These are phyloP conservation scores for Wallacemonas sp. DNA, from an alignment of 208 protist genomes.

Conservation along the genomic window DNA sequence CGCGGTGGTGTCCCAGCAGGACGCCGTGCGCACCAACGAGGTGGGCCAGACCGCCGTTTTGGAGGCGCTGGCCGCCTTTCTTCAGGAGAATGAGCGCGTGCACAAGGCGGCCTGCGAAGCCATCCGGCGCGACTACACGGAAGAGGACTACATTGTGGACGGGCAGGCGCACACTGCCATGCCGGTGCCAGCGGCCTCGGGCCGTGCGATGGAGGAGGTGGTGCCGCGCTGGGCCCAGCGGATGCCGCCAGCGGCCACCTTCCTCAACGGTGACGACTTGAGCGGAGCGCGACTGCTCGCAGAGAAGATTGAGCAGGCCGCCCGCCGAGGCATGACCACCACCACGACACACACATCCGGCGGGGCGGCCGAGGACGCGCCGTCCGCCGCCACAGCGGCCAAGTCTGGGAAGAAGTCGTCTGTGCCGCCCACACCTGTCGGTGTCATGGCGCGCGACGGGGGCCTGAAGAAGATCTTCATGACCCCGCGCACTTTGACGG, in stretches of 20 bases:
- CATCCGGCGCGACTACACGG: conserved; percentile 71
- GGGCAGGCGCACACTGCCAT: no score
- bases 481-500: conserved; percentile 26
- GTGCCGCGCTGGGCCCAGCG: conserved; percentile 67
- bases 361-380: conserved; percentile 11
- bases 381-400: conserved; percentile 10
- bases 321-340: conserved; percentile 18
- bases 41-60: not conserved
- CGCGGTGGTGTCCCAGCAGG: not conserved
- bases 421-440: conserved; percentile 7
- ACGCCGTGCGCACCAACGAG: not conserved
- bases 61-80: conserved; percentile 9
- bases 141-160: conserved; percentile 16
- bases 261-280: conserved; percentile 83
- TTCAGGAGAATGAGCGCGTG: conserved; percentile 25
- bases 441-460: conserved; percentile 1
- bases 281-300: conserved; percentile 61
- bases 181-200: not conserved
- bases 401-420: conserved; percentile 12
- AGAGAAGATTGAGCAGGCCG: conserved; percentile 42
- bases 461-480: conserved; percentile 19
- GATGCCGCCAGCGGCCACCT: conserved; percentile 72
- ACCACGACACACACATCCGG: not conserved
- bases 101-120: conserved; percentile 91
- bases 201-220: conserved; percentile 35